Percentiles rank a stretch among this genome's conserved stretches.
Conservation (phyloP, 768 basidiomycete genomes). For the Leccinum barrowsii region DNA sequence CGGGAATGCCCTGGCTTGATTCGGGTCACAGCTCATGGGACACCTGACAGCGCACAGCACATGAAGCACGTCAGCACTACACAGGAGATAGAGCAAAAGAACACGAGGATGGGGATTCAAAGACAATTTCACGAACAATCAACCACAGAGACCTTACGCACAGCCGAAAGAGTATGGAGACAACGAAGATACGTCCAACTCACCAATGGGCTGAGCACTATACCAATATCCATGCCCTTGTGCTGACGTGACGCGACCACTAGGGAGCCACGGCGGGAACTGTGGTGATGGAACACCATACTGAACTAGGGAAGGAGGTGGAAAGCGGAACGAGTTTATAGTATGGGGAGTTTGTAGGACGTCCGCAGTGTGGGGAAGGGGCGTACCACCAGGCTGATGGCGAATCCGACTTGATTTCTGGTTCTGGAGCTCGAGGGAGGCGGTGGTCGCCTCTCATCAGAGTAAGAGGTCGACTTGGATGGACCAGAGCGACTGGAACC, state of each 20-base stretch:
- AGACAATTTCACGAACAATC: conserved; percentile 1
- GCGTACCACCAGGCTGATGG: conserved; percentile 7
- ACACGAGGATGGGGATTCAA: background rate
- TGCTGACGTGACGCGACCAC: conserved; percentile 2
- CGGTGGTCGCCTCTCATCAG: background rate
- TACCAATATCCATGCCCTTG: conserved; percentile 23
- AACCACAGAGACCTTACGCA: background rate
- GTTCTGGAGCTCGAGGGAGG: conserved; percentile 2
- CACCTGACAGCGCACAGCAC: conserved; percentile 10
- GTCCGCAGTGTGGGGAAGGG: conserved; percentile 6
- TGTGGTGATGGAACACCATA: conserved; percentile 16
- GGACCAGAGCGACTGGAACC: too few relatives aligned
- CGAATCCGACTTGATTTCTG: conserved; percentile 7
- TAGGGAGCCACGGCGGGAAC: conserved; percentile 15
- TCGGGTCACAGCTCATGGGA: conserved; percentile 10
- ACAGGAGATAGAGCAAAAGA: background rate
- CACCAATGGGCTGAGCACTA: conserved; percentile 17
- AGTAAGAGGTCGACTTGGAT: background rate
- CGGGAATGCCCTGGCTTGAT: conserved; percentile 1
- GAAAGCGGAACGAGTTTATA: too few relatives aligned
- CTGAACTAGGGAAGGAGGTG: too few relatives aligned
- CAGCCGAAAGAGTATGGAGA: background rate
- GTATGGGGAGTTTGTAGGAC: background rate
- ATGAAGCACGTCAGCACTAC: conserved; percentile 9
- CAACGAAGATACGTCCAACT: conserved; percentile 11